Conservation (phyloP, 768 basidiomycete genomes). For the Psilocybe subaeruginosa region DNA sequence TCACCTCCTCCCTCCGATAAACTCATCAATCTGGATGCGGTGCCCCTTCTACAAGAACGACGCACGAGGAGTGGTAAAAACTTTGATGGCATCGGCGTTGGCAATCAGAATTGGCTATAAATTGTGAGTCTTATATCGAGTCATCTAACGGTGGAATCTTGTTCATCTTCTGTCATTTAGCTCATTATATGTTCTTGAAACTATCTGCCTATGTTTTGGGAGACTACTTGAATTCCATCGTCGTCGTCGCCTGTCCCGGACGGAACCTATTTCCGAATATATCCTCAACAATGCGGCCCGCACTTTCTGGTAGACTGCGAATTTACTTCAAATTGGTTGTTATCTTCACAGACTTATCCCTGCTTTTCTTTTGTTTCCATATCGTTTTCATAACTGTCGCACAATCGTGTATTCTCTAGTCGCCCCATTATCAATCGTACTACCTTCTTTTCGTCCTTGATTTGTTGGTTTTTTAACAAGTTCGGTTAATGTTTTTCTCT, state of each 20-base stretch:
- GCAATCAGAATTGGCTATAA: conserved; percentile 78
- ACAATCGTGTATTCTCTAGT: conserved; percentile 16
- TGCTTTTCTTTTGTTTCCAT: conserved; percentile 17
- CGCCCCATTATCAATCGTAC: conserved; percentile 4
- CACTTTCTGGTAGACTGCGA: conserved; percentile 18
- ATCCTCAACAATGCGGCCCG: conserved; percentile 16
- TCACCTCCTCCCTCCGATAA: conserved; percentile 81
- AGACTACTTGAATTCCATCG: conserved; percentile 19
- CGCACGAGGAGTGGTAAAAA: conserved; percentile 84
- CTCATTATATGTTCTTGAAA: conserved; percentile 17
- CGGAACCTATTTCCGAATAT: conserved; percentile 22
- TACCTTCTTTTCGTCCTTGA: conserved; percentile 12
- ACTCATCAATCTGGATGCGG: conserved; percentile 79
- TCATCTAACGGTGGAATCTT: conserved; percentile 53
- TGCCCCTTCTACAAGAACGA: conserved; percentile 70
- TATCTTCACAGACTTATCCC: conserved; percentile 13
- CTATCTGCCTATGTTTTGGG: conserved; percentile 31
- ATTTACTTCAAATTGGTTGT: conserved; percentile 16
- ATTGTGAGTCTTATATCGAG: conserved; percentile 42
- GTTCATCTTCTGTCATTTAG: conserved; percentile 37
- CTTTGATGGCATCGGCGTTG: conserved; percentile 81
- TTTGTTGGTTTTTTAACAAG: conserved; percentile 16
- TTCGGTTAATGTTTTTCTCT: conserved; percentile 9
- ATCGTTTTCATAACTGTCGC: conserved; percentile 13
- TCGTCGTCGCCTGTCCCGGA: conserved; percentile 24